These are phyloP conservation scores for Tetraselmis striata DNA, from an alignment of 139 green algal species.

Conservation along the genomic window DNA sequence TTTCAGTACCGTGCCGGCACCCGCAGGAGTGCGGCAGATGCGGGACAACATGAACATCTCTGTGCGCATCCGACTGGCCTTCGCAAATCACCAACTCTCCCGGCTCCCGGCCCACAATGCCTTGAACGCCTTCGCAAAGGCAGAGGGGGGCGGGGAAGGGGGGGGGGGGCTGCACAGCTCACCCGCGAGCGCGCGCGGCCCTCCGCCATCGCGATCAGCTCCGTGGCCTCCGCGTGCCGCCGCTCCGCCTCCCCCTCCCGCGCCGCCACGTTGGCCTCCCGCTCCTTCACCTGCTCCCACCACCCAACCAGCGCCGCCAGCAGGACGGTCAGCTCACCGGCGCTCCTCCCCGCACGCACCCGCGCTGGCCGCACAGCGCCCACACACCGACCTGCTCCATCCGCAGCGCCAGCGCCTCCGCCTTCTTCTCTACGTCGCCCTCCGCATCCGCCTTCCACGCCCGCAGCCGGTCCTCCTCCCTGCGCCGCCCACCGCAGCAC, in stretches of 20 bases:
- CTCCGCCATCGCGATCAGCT: conserved; percentile 1
- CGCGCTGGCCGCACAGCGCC: neutral
- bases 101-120: no score
- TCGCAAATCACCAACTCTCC: no score
- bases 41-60: no score
- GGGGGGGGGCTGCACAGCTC: no score
- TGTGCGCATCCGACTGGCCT: no score
- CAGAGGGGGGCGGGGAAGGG: no score
- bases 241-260: conserved; percentile 7
- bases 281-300: neutral
- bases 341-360: neutral
- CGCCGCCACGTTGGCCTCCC: neutral
- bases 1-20: no score
- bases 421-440: conserved; percentile 3
- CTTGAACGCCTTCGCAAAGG: no score
- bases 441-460: conserved; percentile 10
- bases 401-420: neutral
- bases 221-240: conserved; percentile 10
- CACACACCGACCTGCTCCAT: conserved; percentile 10
- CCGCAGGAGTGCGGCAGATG: no score
- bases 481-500: no score
- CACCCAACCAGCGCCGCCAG: neutral
- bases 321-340: no score
- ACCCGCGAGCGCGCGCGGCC: conserved; percentile 6
- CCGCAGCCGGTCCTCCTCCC: conserved; percentile 2